Conservation (phyloP, 257 asterid species). For the Salvia splendens region DNA sequence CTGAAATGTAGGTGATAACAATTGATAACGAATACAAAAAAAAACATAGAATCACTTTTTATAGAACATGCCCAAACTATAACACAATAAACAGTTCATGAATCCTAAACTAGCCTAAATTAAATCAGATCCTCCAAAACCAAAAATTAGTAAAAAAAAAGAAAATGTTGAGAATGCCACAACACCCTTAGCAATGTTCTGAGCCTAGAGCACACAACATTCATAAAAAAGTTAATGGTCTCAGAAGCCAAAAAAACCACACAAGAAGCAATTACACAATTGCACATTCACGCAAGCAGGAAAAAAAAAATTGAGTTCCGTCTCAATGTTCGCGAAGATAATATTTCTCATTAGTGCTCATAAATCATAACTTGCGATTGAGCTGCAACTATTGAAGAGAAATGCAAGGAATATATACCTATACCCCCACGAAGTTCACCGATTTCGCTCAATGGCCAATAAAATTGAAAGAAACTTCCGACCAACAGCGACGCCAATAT, state of each 20-base stretch:
- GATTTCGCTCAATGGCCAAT: conserved; percentile 20
- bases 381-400: conserved; percentile 19
- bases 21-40: conserved; percentile 2
- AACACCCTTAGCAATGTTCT: conserved; percentile 4
- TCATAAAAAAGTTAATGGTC: not conserved
- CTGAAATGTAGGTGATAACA: conserved; percentile 5
- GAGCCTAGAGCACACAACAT: conserved; percentile 16
- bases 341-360: not conserved
- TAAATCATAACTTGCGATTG: not conserved
- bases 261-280: conserved; percentile 2
- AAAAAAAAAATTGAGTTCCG: not conserved
- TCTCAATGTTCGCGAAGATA: conserved; percentile 2
- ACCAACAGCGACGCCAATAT: not conserved
- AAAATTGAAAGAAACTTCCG: conserved; percentile 5
- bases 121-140: conserved; percentile 8
- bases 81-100: conserved; percentile 6
- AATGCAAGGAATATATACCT: conserved; percentile 6
- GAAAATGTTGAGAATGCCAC: not conserved
- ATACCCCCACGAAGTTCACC: conserved; percentile 20
- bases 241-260: conserved; percentile 22
- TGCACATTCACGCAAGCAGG: conserved; percentile 12
- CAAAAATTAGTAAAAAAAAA: not conserved
- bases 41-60: conserved; percentile 1
- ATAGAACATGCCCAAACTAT: conserved; percentile 5
- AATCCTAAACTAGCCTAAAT: conserved; percentile 17